Evolutionary conservation across 2,329 filamentous ascomycete species (phyloP), one percentile per base, ranked within the genome.

Genomic region (Cladosporium oxysporum): DNA sequence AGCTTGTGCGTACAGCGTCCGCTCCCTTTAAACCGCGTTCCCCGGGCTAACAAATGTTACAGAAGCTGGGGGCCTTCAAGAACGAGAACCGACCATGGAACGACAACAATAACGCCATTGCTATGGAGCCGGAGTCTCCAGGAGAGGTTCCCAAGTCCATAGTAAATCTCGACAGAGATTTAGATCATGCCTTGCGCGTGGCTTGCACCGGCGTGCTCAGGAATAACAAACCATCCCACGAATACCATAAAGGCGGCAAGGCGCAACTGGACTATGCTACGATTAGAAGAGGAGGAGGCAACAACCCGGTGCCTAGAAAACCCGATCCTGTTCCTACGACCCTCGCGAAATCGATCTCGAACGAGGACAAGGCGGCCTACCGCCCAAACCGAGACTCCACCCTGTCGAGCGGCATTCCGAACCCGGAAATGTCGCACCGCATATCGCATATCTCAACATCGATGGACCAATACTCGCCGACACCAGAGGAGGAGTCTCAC

Each of bases 151-250:
- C 78, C n/a, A 73, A 75, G 66, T 81, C 81, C 68, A 76, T 77
- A 64, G 79, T 79, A 64, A 76, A 77, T 28, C 77, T 84, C 64
- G 75, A 80, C 18, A 69, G 75, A 28, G 73, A 77, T 41, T 75
- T 79, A 55, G 81, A 83, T 66, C 74, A 75, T 31, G 80, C 83
- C 67, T 73, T 84, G 60, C 80, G 81, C 66, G 70, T 75, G 53
- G 80, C 81, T 64, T 84, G 82, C 71, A 77, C 78, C 26, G 77
- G 77, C 62, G 78, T 84, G 63, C 73, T 83, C 63, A 72, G 75
- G 31, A 73, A 77, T 64, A 75, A 72, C 64, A 77, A 75, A 64
- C 76, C 76, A 3, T 77, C 76, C 26, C 75, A 76, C 52, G 69
- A 77, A 52, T 58, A 69, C 50, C 69, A 71, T 28, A 66, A 68